Conservation (phyloP, 2,329 filamentous ascomycete species). For the Gremmenia infestans region DNA sequence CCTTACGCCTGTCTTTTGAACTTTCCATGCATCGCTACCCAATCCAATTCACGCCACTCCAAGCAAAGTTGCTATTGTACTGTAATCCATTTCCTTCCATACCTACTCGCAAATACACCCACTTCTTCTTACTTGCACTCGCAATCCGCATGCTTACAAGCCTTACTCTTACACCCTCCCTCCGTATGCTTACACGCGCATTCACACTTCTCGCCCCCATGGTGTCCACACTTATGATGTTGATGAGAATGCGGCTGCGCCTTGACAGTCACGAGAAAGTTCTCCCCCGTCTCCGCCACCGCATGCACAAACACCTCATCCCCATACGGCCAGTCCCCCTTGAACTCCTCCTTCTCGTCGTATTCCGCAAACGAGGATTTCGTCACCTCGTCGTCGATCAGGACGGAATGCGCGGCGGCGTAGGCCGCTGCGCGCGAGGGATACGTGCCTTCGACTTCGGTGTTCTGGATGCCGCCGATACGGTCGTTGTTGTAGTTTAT, state of each 20-base stretch:
- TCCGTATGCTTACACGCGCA: constrained; percentile 2
- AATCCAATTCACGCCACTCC: neutral
- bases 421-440: constrained; percentile 31
- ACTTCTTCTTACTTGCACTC: neutral
- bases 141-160: constrained; percentile 9
- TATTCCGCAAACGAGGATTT: constrained; percentile 36
- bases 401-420: constrained; percentile 31
- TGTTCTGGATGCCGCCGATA: constrained; percentile 31
- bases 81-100: too few species aligned
- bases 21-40: neutral
- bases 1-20: too few species aligned
- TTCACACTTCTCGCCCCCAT: constrained; percentile 6
- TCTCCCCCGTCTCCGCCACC: constrained; percentile 38
- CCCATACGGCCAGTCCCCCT: constrained; percentile 40
- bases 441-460: constrained; percentile 38
- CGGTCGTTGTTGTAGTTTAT: constrained; percentile 38
- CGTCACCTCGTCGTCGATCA: constrained; percentile 29
- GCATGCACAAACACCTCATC: constrained; percentile 41
- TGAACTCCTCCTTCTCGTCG: constrained; percentile 29
- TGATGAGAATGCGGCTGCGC: constrained; percentile 21
- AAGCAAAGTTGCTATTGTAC: neutral
- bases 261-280: constrained; percentile 36
- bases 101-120: too few species aligned
- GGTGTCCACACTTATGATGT: constrained; percentile 8
- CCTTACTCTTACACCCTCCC: neutral